phyloP scores from a whole-genome alignment of 108 stramenopile genomes.

The Fragilaria crotonensis region DNA sequence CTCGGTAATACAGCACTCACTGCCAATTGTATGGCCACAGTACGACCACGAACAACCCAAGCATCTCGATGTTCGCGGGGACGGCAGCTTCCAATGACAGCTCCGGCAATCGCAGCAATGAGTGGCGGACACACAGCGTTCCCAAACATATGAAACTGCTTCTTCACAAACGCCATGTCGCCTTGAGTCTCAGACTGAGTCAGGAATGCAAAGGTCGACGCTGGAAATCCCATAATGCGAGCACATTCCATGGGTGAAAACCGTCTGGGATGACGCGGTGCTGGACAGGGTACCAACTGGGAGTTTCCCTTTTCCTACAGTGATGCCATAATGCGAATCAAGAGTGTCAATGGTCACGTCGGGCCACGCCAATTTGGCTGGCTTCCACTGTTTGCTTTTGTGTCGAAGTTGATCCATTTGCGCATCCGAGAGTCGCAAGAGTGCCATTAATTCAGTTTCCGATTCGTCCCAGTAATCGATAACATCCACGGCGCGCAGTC shows the following conservation, averaged over 20 bases:
- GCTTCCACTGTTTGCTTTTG: not conserved
- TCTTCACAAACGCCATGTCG: conserved; percentile 56
- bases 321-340: conserved; percentile 64
- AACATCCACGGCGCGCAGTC: conserved; percentile 45
- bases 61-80: no score
- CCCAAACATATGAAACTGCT: conserved; percentile 40
- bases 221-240: conserved; percentile 78
- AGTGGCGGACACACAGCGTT: conserved; percentile 81
- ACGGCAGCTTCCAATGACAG: conserved; percentile 47
- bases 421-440: conserved; percentile 35
- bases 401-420: conserved; percentile 37
- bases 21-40: not conserved
- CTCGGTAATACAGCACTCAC: not conserved
- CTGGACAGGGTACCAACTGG: conserved; percentile 53
- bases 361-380: conserved; percentile 55
- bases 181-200: conserved; percentile 27
- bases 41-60: not conserved
- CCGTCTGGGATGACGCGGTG: conserved; percentile 46
- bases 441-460: conserved; percentile 7
- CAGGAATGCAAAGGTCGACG: conserved; percentile 27
- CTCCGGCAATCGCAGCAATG: conserved; percentile 62
- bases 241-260: conserved; percentile 73
- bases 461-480: no score
- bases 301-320: conserved; percentile 67
- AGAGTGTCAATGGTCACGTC: conserved; percentile 52